These are phyloP conservation scores for Aquilaria agallochum DNA, from an alignment of 441 rosid species.

Conservation along the genomic window DNA sequence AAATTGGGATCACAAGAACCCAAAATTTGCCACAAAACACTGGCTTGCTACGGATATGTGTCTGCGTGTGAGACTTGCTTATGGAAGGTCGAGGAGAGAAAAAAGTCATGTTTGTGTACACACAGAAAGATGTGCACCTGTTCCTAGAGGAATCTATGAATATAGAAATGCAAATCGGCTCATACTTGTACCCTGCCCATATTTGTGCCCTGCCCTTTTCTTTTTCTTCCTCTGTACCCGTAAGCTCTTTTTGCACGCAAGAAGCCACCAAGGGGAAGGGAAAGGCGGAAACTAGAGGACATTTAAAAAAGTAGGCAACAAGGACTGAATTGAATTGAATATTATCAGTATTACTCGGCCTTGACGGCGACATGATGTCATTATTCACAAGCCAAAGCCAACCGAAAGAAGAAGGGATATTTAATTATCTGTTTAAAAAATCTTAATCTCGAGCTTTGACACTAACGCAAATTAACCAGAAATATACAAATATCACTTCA, in stretches of 20 bases:
- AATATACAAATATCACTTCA: too few relatives aligned
- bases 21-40: conserved; percentile 19
- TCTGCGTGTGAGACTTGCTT: conserved; percentile 8
- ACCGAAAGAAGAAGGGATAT: too few relatives aligned
- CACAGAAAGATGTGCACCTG: conserved; percentile 18
- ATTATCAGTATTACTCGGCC: too few relatives aligned
- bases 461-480: too few relatives aligned
- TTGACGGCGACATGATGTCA: too few relatives aligned
- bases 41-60: neutral
- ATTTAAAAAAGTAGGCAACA: too few relatives aligned
- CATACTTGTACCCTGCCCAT: neutral
- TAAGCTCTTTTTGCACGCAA: conserved; percentile 11
- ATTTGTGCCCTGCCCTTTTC: neutral
- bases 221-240: neutral
- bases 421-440: too few relatives aligned
- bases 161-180: neutral
- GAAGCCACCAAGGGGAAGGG: neutral
- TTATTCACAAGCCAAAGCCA: too few relatives aligned
- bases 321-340: too few relatives aligned
- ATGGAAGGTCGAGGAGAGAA: conserved; percentile 4
- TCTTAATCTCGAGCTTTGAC: too few relatives aligned
- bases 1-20: conserved; percentile 22
- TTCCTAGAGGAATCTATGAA: conserved; percentile 37
- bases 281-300: too few relatives aligned
- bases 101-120: conserved; percentile 11